Base-by-base conservation (phyloP, 139 green algal species). In the Nannochloris sp. region DNA sequence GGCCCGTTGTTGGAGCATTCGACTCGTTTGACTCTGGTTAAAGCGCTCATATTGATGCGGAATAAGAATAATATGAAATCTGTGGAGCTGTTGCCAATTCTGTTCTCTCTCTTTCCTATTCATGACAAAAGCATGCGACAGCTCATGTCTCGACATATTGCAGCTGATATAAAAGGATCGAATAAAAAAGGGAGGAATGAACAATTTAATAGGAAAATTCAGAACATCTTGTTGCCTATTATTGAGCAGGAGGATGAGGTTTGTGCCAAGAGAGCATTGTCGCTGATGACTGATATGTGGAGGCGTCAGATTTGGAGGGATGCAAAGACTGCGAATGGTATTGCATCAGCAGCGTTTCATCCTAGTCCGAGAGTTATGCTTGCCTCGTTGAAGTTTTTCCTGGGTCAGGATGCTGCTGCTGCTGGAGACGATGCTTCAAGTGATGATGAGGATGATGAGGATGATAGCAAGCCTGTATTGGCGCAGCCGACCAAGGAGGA, bases 341-440 rank as follows among this genome's bases (percentile, higher is more conserved):
- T 98, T 49, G 83, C 83, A 9, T 76, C 60, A 44, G 87, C 87
- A 43, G 69, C 71, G 6, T 70, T 80, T 48, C 87, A 97, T 83
- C 76, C 78, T 57, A 83, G 64, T 31, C 70, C 64, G 15, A 69
- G 76, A 21, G 75, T 97, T 11, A 83, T 92, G 79, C 73, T 95
- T 59, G 91, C 88, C 4, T 85, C 88, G 1, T 75, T 98, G 37
- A 96, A 97, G 78, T 99, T 99, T 74, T 98, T 99, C 72, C 70
- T 97, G 67, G 92, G 92, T 1, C 74, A 92, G 49, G 91, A 95
- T 62, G 60, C 78, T 46, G 34, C 34, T 12, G 65, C 34, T 12
- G 65, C 51, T 18, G 71, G 70, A 11, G 70, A 64, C 4, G 80
- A 77, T 40, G 73, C 78, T 36, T 78, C 83, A 6, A 82, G 88